Conservation (phyloP, 768 basidiomycete genomes). For the Rhodotorula paludigena region DNA sequence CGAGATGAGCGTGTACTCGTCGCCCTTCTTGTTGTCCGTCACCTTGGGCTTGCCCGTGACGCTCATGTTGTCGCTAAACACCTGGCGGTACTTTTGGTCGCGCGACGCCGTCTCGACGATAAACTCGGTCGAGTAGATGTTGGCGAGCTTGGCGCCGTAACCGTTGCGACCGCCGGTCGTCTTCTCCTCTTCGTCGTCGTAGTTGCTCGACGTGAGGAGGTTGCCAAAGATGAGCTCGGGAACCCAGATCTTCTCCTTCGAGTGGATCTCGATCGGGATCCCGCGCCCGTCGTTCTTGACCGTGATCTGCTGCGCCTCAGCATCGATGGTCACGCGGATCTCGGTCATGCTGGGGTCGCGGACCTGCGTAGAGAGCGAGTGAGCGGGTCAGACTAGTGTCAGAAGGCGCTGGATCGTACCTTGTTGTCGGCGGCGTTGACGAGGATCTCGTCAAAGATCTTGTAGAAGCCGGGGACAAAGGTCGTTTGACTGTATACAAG, state of each 20-base stretch:
- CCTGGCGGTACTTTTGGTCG: constrained; percentile 91
- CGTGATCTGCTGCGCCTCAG: constrained; percentile 76
- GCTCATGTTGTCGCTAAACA: constrained; percentile 89
- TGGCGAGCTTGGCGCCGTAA: constrained; percentile 95
- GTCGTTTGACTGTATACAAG: constrained; percentile 50
- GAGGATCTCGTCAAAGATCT: constrained; percentile 97
- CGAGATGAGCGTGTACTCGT: constrained; percentile 64
- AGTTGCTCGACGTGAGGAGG: constrained; percentile 88
- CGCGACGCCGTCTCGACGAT: constrained; percentile 85
- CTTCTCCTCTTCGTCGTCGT: constrained; percentile 98
- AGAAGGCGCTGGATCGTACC: constrained; percentile 52
- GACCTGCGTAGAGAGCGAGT: constrained; percentile 55
- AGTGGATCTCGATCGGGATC: constrained; percentile 94
- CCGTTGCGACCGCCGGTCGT: constrained; percentile 97
- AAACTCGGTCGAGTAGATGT: constrained; percentile 96
- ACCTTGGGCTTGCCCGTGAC: constrained; percentile 85
- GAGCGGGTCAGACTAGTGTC: background rate
- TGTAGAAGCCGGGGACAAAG: constrained; percentile 96
- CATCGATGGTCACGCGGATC: constrained; percentile 79
- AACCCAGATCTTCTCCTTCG: constrained; percentile 86
- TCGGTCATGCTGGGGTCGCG: constrained; percentile 88
- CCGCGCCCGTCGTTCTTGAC: constrained; percentile 93
- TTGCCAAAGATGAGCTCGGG: constrained; percentile 97
- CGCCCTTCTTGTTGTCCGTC: constrained; percentile 76
- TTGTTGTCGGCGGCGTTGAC: constrained; percentile 99